These are phyloP conservation scores for Orbilia quercus DNA, from an alignment of 2,329 filamentous ascomycete genomes.

Conservation along the genomic window DNA sequence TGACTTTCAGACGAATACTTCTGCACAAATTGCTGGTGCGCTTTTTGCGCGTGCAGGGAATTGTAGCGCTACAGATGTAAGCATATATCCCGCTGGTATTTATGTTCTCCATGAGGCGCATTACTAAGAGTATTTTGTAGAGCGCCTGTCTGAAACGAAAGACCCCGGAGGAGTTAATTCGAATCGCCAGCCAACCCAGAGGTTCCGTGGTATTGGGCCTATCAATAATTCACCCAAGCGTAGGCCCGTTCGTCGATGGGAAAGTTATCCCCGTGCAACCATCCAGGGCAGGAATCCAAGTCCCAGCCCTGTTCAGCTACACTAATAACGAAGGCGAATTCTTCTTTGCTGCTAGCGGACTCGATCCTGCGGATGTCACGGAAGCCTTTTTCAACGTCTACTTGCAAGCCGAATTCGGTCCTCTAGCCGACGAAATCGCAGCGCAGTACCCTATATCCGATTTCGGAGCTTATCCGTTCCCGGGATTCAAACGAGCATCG, in stretches of 20 bases:
- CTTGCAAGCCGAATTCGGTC: constrained; percentile 22
- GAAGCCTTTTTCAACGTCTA: constrained; percentile 6
- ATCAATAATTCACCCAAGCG: constrained; percentile 4
- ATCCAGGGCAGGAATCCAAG: constrained; percentile 21
- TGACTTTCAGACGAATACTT: constrained; percentile 21
- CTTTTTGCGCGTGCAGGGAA: constrained; percentile 24
- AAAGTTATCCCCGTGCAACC: constrained; percentile 39
- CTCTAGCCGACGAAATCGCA: constrained; percentile 9
- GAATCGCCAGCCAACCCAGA: not conserved
- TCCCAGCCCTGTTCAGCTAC: constrained; percentile 28
- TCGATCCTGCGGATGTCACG: not conserved
- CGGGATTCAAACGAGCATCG: constrained; percentile 24
- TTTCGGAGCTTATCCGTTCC: constrained; percentile 4
- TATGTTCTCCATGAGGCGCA: not conserved
- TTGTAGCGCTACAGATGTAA: constrained; percentile 31
- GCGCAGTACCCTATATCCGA: constrained; percentile 28
- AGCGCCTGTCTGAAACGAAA: constrained; percentile 19
- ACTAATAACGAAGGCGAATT: constrained; percentile 20
- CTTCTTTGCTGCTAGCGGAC: not conserved
- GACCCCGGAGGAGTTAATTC: constrained; percentile 5
- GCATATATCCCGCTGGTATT: not conserved
- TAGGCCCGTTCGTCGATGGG: constrained; percentile 39
- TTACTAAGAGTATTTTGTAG: constrained; percentile 10
- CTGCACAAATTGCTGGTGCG: constrained; percentile 24
- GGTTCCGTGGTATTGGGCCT: not conserved